phyloP scores from a whole-genome alignment of 2,329 filamentous ascomycete species.

The Ophiostoma sp. region DNA sequence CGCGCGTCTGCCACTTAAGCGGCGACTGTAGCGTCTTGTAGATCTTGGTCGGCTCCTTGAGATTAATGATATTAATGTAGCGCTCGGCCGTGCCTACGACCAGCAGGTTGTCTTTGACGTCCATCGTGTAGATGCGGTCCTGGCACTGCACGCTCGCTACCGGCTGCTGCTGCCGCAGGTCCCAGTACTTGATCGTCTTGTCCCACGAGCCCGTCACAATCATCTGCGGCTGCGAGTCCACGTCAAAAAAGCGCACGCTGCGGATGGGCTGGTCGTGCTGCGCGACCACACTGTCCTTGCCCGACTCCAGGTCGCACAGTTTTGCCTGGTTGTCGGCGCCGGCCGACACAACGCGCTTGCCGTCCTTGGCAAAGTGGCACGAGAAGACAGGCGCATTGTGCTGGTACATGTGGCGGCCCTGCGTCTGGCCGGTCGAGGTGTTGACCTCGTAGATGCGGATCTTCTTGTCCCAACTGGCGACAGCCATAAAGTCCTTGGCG shows the following conservation, averaged over 20 bases:
- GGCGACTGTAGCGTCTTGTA: conserved; percentile 97
- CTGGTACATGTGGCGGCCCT: conserved; percentile 80
- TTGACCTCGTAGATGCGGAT: conserved; percentile 94
- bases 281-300: conserved; percentile 66
- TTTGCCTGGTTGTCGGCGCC: conserved; percentile 89
- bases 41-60: conserved; percentile 80
- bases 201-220: conserved; percentile 91
- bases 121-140: conserved; percentile 85
- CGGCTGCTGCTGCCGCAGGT: conserved; percentile 61
- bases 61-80: conserved; percentile 91
- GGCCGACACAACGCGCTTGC: conserved; percentile 77
- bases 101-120: conserved; percentile 79
- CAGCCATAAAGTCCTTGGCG: conserved; percentile 72
- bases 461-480: conserved; percentile 96
- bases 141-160: conserved; percentile 62
- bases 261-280: conserved; percentile 80
- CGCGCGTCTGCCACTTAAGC: conserved; percentile 95
- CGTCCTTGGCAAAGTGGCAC: conserved; percentile 91
- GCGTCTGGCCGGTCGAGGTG: conserved; percentile 61
- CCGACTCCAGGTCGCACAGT: conserved; percentile 71
- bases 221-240: conserved; percentile 61
- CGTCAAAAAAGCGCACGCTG: conserved; percentile 71
- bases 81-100: conserved; percentile 91
- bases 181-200: conserved; percentile 87
- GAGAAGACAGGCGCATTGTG: conserved; percentile 80